phyloP scores from a whole-genome alignment of 495 filamentous ascomycete species.

The Talaromyces liani region DNA sequence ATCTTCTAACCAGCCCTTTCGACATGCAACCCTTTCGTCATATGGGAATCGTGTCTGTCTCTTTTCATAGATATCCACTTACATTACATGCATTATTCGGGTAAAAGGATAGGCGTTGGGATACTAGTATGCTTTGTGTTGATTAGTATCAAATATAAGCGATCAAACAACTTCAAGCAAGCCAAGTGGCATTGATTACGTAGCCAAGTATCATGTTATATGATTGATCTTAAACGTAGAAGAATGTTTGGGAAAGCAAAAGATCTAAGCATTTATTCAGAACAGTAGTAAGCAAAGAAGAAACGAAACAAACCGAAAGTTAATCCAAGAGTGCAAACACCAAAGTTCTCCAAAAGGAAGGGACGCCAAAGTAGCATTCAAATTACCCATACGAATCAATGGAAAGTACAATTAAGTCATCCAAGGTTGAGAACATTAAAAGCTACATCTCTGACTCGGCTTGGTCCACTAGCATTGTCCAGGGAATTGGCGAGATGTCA shows the following conservation, averaged over 20 bases:
- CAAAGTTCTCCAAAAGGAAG: background rate
- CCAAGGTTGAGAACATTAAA: background rate
- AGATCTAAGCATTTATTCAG: background rate
- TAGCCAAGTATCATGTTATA: background rate
- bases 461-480: slow-evolving; percentile 3
- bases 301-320: background rate
- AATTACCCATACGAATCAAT: background rate
- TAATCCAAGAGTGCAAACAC: background rate
- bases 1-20: slow-evolving; percentile 22
- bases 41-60: slow-evolving; percentile 32
- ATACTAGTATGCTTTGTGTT: background rate
- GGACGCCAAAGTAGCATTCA: background rate
- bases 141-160: too few species aligned
- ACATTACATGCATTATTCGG: slow-evolving; percentile 14
- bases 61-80: background rate
- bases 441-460: background rate
- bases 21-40: too few species aligned
- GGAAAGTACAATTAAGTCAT: background rate
- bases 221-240: background rate
- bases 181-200: background rate
- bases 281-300: background rate
- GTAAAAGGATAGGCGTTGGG: background rate
- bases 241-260: background rate
- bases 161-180: too few species aligned
- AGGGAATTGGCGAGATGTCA: slow-evolving; percentile 40